Evolutionary conservation across 1,139 yeast species (phyloP).

Genomic region (Yamadazyma membranifaciens): DNA sequence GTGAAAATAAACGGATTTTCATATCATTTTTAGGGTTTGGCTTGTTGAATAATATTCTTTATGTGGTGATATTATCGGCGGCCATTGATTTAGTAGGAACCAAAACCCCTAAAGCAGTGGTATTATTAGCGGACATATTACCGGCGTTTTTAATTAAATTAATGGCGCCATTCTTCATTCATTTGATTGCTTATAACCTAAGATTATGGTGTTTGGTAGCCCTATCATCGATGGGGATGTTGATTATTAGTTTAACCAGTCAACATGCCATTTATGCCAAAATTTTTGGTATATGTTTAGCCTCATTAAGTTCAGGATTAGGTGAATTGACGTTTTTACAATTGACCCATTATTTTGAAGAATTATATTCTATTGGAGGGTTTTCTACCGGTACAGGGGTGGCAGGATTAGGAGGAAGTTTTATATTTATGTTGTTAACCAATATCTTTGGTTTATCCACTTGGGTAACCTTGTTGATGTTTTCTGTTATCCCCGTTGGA

Average conservation of each 20-base stretch:
- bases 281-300: slow-evolving; percentile 72
- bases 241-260: slow-evolving; percentile 52
- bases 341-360: slow-evolving; percentile 68
- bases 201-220: slow-evolving; percentile 57
- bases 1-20: slow-evolving; percentile 27
- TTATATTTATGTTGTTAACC: slow-evolving; percentile 40
- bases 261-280: slow-evolving; percentile 30
- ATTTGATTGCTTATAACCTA: slow-evolving; percentile 53
- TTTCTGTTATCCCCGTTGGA: slow-evolving; percentile 37
- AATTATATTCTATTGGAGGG: slow-evolving; percentile 62
- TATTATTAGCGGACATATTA: slow-evolving; percentile 78
- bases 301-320: slow-evolving; percentile 81
- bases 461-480: slow-evolving; percentile 29
- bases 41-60: slow-evolving; percentile 79
- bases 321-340: slow-evolving; percentile 90
- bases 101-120: slow-evolving; percentile 78
- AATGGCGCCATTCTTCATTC: slow-evolving; percentile 77
- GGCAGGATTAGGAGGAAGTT: slow-evolving; percentile 85
- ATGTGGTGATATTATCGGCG: slow-evolving; percentile 88
- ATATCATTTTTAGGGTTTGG: slow-evolving; percentile 80
- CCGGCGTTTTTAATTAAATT: slow-evolving; percentile 78
- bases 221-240: slow-evolving; percentile 75
- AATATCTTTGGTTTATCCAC: slow-evolving; percentile 33
- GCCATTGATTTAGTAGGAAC: slow-evolving; percentile 91
- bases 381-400: slow-evolving; percentile 96